These are phyloP conservation scores for Hysterium pulicare DNA, from an alignment of 2,329 filamentous ascomycete genomes.

Conservation along the genomic window DNA sequence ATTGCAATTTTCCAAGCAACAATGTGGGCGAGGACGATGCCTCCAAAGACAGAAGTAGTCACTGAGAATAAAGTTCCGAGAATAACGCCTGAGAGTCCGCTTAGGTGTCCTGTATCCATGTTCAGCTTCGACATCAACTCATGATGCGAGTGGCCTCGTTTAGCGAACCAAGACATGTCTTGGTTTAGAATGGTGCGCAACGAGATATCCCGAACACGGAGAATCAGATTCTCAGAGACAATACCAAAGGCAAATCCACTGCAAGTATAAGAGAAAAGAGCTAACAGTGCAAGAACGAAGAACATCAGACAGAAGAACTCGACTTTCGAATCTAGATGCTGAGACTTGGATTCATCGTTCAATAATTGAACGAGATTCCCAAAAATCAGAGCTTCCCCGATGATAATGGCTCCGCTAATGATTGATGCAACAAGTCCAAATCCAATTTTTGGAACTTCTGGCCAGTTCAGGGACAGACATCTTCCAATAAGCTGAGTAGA, in stretches of 20 bases:
- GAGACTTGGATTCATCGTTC: constrained; percentile 42
- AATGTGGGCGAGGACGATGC: constrained; percentile 46
- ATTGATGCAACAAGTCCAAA: constrained; percentile 45
- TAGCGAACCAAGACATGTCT: constrained; percentile 52
- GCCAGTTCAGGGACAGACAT: constrained; percentile 28
- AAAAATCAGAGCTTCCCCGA: constrained; percentile 60
- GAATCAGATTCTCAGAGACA: constrained; percentile 45
- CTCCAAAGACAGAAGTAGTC: constrained; percentile 45
- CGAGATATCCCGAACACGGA: constrained; percentile 43
- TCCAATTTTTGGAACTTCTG: constrained; percentile 38
- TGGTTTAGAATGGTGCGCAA: constrained; percentile 54
- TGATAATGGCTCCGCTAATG: constrained; percentile 49
- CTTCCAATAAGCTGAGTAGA: constrained; percentile 19
- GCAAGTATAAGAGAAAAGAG: constrained; percentile 42
- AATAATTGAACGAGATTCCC: constrained; percentile 51
- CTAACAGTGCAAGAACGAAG: constrained; percentile 53
- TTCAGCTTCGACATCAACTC: constrained; percentile 46
- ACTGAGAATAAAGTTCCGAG: constrained; percentile 51
- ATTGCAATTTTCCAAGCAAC: constrained; percentile 52
- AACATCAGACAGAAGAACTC: constrained; percentile 49
- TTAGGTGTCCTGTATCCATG: constrained; percentile 48
- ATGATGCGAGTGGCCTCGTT: constrained; percentile 42
- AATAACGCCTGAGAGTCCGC: constrained; percentile 48
- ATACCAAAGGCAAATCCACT: constrained; percentile 49
- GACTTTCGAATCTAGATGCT: constrained; percentile 20